Conservation (phyloP, 164 flowering plant species). For the Magnolia kwangsiensis region DNA sequence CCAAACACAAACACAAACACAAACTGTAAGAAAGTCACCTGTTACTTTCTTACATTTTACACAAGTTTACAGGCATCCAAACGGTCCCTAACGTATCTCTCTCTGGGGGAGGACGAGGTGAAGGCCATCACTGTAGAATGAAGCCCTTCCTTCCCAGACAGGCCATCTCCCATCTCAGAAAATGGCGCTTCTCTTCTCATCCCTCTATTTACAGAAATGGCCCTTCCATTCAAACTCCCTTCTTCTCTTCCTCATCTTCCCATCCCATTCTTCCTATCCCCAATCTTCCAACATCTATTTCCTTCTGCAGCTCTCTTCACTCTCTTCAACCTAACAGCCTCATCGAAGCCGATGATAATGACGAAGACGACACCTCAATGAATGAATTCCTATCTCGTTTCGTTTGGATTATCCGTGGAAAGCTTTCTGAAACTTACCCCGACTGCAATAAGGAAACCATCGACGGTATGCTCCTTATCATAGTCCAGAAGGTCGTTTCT, state of each 20-base stretch:
- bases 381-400: slow-evolving; percentile 82
- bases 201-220: slow-evolving; percentile 10
- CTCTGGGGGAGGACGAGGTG: too few relatives aligned
- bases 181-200: slow-evolving; percentile 12
- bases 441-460: slow-evolving; percentile 58
- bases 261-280: slow-evolving; percentile 7
- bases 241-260: slow-evolving; percentile 1
- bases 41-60: too few relatives aligned
- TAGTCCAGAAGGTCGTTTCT: slow-evolving; percentile 61
- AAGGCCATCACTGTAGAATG: neutral
- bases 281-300: slow-evolving; percentile 6
- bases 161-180: slow-evolving; percentile 23
- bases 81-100: too few relatives aligned
- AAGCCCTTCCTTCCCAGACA: slow-evolving; percentile 28
- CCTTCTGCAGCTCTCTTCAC: slow-evolving; percentile 18
- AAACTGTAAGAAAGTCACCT: too few relatives aligned
- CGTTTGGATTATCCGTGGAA: slow-evolving; percentile 68
- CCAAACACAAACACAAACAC: too few relatives aligned
- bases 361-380: slow-evolving; percentile 36
- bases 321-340: slow-evolving; percentile 18
- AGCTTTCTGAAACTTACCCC: slow-evolving; percentile 50
- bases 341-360: slow-evolving; percentile 4
- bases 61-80: too few relatives aligned
- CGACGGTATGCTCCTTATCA: slow-evolving; percentile 72
- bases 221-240: slow-evolving; percentile 16